Evolutionary conservation across 495 filamentous ascomycete genomes (phyloP).

Genomic region (Penicillium cosmopolitanum): DNA sequence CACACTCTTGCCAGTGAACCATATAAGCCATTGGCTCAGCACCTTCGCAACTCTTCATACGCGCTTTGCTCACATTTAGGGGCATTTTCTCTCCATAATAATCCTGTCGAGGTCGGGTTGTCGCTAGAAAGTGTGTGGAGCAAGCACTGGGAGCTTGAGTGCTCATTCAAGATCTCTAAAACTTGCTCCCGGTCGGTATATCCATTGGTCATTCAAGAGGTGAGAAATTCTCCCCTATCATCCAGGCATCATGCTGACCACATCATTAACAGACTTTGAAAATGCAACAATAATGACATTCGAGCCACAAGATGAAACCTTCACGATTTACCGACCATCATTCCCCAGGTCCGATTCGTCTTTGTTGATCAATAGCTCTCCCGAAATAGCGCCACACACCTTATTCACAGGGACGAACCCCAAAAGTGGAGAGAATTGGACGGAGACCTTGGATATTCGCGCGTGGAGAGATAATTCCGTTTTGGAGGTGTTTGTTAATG

Average conservation of each 20-base stretch:
- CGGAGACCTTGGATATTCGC: slow-evolving; percentile 12
- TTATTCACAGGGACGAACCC: background rate
- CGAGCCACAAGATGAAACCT: slow-evolving; percentile 4
- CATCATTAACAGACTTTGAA: background rate
- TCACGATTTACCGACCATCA: slow-evolving; percentile 3
- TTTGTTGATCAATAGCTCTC: slow-evolving; percentile 7
- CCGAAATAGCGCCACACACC: slow-evolving; percentile 11
- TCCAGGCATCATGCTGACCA: background rate
- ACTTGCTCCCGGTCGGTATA: slow-evolving; percentile 7
- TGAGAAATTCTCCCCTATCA: background rate
- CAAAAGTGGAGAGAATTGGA: background rate
- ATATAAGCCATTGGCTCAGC: slow-evolving; percentile 4
- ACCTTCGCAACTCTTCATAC: background rate
- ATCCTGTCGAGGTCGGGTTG: background rate
- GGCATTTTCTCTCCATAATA: background rate
- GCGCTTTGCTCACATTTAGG: background rate
- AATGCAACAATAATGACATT: slow-evolving; percentile 1
- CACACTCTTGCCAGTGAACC: slow-evolving; percentile 12
- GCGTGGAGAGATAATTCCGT: slow-evolving; percentile 18
- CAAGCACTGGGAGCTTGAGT: slow-evolving; percentile 12
- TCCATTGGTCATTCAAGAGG: slow-evolving; percentile 9
- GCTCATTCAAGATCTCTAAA: slow-evolving; percentile 9
- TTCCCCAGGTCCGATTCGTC: background rate
- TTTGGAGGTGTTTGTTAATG: slow-evolving; percentile 18
- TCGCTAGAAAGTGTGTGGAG: background rate